Evolutionary conservation across 305 asterid species (phyloP).

Genomic region (Fraxinus sp.): DNA sequence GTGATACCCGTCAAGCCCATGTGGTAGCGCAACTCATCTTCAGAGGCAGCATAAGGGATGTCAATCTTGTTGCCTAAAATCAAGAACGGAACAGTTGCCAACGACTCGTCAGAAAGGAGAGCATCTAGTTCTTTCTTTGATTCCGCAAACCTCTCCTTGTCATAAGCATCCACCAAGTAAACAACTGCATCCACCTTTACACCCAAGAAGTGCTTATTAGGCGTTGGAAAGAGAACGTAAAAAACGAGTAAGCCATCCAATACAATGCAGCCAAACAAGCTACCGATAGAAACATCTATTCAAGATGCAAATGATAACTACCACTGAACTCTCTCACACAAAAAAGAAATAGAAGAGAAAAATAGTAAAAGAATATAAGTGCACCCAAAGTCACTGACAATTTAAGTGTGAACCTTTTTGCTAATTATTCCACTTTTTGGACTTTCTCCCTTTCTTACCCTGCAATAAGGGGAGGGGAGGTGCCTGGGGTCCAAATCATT

Average conservation of each 20-base stretch:
- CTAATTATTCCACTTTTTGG: background rate
- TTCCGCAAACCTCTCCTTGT: slow-evolving; percentile 51
- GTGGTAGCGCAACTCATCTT: slow-evolving; percentile 44
- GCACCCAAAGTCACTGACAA: background rate
- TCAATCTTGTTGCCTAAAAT: slow-evolving; percentile 58
- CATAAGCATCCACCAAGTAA: slow-evolving; percentile 50
- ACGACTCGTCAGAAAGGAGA: slow-evolving; percentile 48
- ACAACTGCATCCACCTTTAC: slow-evolving; percentile 54
- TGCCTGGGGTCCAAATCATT: background rate
- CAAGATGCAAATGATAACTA: background rate
- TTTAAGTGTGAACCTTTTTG: background rate
- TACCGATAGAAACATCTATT: background rate
- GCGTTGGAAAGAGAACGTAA: slow-evolving; percentile 8
- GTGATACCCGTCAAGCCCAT: slow-evolving; percentile 46
- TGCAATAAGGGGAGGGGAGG: background rate
- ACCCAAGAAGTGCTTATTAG: slow-evolving; percentile 8
- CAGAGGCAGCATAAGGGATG: slow-evolving; percentile 55
- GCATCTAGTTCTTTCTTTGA: slow-evolving; percentile 56
- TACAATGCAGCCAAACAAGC: background rate
- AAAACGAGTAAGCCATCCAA: background rate
- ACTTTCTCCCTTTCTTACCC: background rate
- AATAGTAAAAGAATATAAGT: background rate
- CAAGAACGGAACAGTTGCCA: slow-evolving; percentile 48
- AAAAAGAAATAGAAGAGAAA: background rate
- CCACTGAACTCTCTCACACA: background rate